Base-by-base conservation (phyloP, 768 basidiomycete genomes). In the Termitomyces sp. region DNA sequence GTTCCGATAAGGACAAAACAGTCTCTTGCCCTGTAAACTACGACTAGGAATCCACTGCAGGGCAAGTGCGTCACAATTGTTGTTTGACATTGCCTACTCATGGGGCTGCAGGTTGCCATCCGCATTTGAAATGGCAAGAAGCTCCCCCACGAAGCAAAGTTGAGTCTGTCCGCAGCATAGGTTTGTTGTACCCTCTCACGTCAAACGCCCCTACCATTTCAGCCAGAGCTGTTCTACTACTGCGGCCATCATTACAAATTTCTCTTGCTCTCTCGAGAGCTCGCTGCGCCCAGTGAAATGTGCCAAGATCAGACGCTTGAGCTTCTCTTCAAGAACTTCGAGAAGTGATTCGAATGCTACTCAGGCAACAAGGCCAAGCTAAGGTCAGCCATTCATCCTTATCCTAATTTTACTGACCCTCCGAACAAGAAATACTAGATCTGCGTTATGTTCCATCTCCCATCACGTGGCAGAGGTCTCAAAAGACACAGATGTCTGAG, bases 291-390 rank as follows among this genome's bases (percentile, higher is more conserved):
- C n/a, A 94, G 94, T 38, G 97, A 99, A 68, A 87, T 99, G 87
- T 84, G 97, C 46, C 88, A 92, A 67, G 94, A 94, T 0, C 94
- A 98, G 73, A 93, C 94, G 8, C 96, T 87, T 65, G 94, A 98
- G 52, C 98, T 98, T 73, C 82, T 86, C 67, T 98, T 99, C 82
- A 98, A 98, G 80, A 98, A 96, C 67, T 91, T 99, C 42, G 96
- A 99, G 84, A 98, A 99, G 77, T 94, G 97, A 71, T 98, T 91
- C 64, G 96, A 98, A 77, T 92, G 89, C 64, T 98, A 98, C 70
- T 87, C 93, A 64, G 97, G 97, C 5, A 98, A 98, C 69, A 99
- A 98, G 65, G 97, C 98, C 58, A 98, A 98, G 74, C 81, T 98
- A 64, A n/a, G n/a, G n/a, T n/a, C n/a, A n/a, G n/a, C n/a, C n/a